Conservation (phyloP, 1,284 basidiomycete genomes). For the Irpex rosettiformis region DNA sequence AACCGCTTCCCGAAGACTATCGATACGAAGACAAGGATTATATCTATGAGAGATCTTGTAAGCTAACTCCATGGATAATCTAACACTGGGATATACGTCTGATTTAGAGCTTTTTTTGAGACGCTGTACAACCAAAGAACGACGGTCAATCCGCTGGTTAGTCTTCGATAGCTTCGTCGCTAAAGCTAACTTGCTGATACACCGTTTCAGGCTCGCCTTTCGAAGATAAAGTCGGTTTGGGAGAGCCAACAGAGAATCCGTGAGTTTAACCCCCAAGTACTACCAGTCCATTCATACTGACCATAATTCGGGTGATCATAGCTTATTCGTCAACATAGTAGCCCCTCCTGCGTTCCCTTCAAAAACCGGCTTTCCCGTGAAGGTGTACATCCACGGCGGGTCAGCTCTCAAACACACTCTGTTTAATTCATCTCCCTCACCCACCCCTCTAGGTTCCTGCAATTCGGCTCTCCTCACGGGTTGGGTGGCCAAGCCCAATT, state of each 20-base stretch:
- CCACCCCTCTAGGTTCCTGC: conserved; percentile 56
- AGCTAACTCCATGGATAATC: conserved; percentile 22
- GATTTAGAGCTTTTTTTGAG: conserved; percentile 34
- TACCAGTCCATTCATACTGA: no score
- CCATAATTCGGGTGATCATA: no score
- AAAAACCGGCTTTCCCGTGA: conserved; percentile 54
- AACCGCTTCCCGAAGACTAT: conserved; percentile 48
- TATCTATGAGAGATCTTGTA: conserved; percentile 56
- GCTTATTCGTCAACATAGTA: conserved; percentile 69
- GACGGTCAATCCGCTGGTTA: conserved; percentile 58
- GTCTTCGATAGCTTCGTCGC: conserved; percentile 4
- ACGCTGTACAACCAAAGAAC: conserved; percentile 56
- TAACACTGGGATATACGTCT: not conserved
- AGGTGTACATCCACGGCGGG: conserved; percentile 77
- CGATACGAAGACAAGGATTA: conserved; percentile 60
- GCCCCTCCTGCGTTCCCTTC: conserved; percentile 54
- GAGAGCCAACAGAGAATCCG: conserved; percentile 69
- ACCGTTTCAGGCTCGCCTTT: conserved; percentile 36
- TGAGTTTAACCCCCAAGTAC: conserved; percentile 30
- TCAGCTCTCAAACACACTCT: conserved; percentile 22
- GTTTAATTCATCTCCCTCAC: not conserved
- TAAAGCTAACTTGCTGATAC: not conserved
- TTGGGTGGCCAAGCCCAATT: conserved; percentile 61
- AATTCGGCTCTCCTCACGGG: conserved; percentile 70
- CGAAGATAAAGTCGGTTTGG: conserved; percentile 59